A percentile compares a stretch with the other conserved stretches of the same genome.
Evolutionary conservation across 352 stramenopile genomes (phyloP).

Genomic region (Thraustotheca clavata): DNA sequence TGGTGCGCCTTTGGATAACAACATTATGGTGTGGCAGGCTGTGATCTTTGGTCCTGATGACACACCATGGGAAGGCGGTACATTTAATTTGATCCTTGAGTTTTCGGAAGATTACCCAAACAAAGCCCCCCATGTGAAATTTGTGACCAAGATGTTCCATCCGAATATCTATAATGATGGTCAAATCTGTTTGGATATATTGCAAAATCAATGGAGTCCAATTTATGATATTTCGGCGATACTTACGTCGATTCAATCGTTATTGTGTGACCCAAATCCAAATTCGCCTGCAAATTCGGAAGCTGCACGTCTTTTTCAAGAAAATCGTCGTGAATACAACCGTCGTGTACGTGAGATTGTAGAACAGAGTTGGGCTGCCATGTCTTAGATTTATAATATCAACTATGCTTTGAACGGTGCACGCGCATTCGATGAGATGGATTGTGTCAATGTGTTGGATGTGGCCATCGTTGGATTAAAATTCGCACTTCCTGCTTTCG

Average conservation of each 20-base stretch:
- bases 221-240: slow-evolving; percentile 99
- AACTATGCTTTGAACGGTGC: slow-evolving; percentile 33
- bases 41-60: slow-evolving; percentile 95
- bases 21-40: slow-evolving; percentile 96
- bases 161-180: slow-evolving; percentile 95
- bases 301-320: slow-evolving; percentile 95
- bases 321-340: slow-evolving; percentile 99
- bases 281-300: slow-evolving; percentile 98
- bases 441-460: slow-evolving; percentile 44
- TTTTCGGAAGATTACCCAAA: slow-evolving; percentile 99
- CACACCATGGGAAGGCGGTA: slow-evolving; percentile 98
- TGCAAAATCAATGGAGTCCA: slow-evolving; percentile 99
- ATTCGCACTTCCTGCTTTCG: slow-evolving; percentile 23
- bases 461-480: slow-evolving; percentile 64
- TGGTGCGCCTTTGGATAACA: slow-evolving; percentile 97
- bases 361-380: slow-evolving; percentile 95
- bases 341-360: slow-evolving; percentile 98
- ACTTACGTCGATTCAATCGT: slow-evolving; percentile 98
- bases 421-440: slow-evolving; percentile 41
- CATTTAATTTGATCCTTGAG: slow-evolving; percentile 97
- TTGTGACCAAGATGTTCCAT: slow-evolving; percentile 99
- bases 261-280: slow-evolving; percentile 99
- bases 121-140: slow-evolving; percentile 96
- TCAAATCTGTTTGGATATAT: slow-evolving; percentile 97
- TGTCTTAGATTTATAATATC: slow-evolving; percentile 31